These are phyloP conservation scores for Biscogniauxia marginata DNA, from an alignment of 2,329 filamentous ascomycete species.

Conservation along the genomic window DNA sequence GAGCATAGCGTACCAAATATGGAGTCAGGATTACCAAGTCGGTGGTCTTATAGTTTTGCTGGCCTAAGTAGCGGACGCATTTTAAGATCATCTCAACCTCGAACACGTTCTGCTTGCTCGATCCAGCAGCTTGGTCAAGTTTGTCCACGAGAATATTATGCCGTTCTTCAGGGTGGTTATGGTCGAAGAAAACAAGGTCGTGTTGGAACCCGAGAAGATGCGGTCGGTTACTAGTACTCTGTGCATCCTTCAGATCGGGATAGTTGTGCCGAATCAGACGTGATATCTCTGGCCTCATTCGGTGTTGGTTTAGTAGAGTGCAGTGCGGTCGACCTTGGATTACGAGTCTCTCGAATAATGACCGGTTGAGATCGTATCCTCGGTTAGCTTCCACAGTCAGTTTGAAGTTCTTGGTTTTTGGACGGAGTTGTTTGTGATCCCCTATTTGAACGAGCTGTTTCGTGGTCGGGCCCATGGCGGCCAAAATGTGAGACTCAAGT, in stretches of 20 bases:
- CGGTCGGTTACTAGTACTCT: constrained; percentile 33
- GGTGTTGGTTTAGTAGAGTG: constrained; percentile 61
- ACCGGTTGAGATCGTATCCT: constrained; percentile 66
- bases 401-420: constrained; percentile 61
- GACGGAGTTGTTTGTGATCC: constrained; percentile 71
- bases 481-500: constrained; percentile 64
- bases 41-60: constrained; percentile 67
- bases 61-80: constrained; percentile 64
- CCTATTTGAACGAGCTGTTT: constrained; percentile 70
- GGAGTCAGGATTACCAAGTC: constrained; percentile 69
- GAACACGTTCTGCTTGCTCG: constrained; percentile 61
- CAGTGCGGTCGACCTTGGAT: constrained; percentile 51
- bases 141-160: constrained; percentile 44
- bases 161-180: constrained; percentile 52
- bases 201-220: constrained; percentile 55
- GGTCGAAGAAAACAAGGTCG: constrained; percentile 66
- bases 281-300: constrained; percentile 69
- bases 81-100: constrained; percentile 67
- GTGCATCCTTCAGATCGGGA: constrained; percentile 61
- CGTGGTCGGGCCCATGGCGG: constrained; percentile 53
- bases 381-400: constrained; percentile 62
- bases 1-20: constrained; percentile 54
- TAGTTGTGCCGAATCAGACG: constrained; percentile 58
- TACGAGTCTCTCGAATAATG: constrained; percentile 68
- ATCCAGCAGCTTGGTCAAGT: constrained; percentile 46